Evolutionary conservation across 495 filamentous ascomycete genomes (phyloP), one percentile per base, ranked within the genome.

Genomic region (Podospora anserina): DNA sequence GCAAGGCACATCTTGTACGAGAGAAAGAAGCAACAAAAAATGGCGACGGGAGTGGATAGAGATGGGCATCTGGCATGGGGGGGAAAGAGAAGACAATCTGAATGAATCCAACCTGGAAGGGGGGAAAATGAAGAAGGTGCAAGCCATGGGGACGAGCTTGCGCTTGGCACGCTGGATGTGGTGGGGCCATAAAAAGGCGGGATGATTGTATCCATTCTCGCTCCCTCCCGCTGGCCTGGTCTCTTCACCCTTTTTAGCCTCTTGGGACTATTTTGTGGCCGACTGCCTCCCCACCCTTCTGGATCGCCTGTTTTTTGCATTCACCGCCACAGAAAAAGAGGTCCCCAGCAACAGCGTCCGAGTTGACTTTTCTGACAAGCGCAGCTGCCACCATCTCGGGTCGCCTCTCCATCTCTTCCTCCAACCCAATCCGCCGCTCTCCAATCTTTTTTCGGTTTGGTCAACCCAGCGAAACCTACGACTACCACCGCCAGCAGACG

Each of bases 311-410:
- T 23, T 23, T 23, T 23, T 2, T 23, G 23, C 1, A 23, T 23
- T 23, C 1, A 49, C 13, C 39, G 39, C 65, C 69, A 75, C 74
- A 76, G 70, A 77, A 76, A 72, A 72, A 61, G 66, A 70, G 54
- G 69, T 68, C 63, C 69, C 72, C 68, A 16, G 65, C 67, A 70
- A 69, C 69, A 62, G 61, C 65, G 61, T 64, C 63, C 61, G 62
- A 27, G 57, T 16, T 61, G 57, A 32, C 32, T 66, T 72, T 66
- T 71, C 54, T 64, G 68, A 67, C 66, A 69, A 65, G 64, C 64
- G 67, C 70, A 74, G 39, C 70, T 20, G n/a, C 70, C 70, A 68
- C 70, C 74, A 70, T 69, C 66, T 70, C 71, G 69, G 69, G 68
- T 70, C 49, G 30, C 70, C 72, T 19, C 55, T 70, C 66, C 71